Percentiles rank a stretch among this genome's conserved stretches.
These are phyloP conservation scores for Oligophagozyma castellii DNA, from an alignment of 1,139 yeast genomes.

Conservation along the genomic window DNA sequence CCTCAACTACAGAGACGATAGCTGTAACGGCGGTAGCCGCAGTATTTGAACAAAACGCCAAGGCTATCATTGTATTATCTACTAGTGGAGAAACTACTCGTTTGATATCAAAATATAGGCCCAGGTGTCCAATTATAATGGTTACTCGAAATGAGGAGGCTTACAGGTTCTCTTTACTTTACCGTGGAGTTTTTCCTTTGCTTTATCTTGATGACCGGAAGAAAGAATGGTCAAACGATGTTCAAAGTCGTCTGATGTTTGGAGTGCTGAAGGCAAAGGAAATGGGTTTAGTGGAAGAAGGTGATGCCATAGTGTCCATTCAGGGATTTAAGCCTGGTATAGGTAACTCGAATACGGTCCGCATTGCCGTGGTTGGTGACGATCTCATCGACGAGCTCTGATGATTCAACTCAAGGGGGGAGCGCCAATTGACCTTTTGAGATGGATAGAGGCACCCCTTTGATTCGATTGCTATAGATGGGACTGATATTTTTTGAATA, in stretches of 20 bases:
- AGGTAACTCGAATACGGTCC: constrained; percentile 97
- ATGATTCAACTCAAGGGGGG: no score
- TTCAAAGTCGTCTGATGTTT: constrained; percentile 86
- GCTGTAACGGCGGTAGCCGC: constrained; percentile 97
- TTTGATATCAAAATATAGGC: constrained; percentile 93
- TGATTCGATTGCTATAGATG: no score
- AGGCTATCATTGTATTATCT: constrained; percentile 91
- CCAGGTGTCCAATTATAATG: constrained; percentile 94
- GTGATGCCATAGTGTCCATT: constrained; percentile 85
- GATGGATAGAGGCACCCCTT: no score
- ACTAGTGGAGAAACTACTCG: constrained; percentile 94
- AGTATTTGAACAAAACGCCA: constrained; percentile 89
- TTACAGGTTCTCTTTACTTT: constrained; percentile 90
- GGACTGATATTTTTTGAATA: no score
- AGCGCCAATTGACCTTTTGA: no score
- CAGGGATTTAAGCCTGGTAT: constrained; percentile 99
- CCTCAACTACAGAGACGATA: constrained; percentile 90
- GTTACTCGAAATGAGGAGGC: constrained; percentile 89
- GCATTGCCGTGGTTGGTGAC: constrained; percentile 35
- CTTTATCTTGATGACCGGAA: constrained; percentile 55
- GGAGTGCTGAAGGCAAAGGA: constrained; percentile 85
- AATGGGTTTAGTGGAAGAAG: constrained; percentile 72
- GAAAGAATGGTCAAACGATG: constrained; percentile 91
- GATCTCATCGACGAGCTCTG: no score
- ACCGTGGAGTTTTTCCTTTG: constrained; percentile 98